Base-by-base conservation (phyloP, 2,329 filamentous ascomycete species). In the Podosphaera xanthii region DNA sequence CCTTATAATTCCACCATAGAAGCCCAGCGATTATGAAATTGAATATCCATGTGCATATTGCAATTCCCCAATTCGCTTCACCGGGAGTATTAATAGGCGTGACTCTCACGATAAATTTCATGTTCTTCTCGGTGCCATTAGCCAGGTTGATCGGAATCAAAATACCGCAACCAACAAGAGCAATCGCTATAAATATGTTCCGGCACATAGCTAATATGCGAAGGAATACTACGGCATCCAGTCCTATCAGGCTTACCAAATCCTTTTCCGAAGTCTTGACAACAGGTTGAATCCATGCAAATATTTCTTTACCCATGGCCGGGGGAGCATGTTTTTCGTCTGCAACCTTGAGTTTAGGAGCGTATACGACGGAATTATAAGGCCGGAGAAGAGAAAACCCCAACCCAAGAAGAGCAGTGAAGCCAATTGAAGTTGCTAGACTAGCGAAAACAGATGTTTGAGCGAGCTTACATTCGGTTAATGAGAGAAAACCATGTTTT, bases 181-280 rank as follows among this genome's bases (percentile, higher is more conserved):
- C 78, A 59, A 96, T 72, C 6, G 80, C 72, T 35, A 86, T 68
- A 69, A 97, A 95, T 63, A 97, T 86, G 69, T 95, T 92, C 61
- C 92, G 83, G 68, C 87, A 87, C 92, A 98, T 97, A 64, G 83
- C 79, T 57, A 83, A 80, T 67, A 96, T 90, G 58, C 91, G 83
- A 64, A 98, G 75, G 70, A 98, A 97, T 55, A 98, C 74, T 7
- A 86, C 85, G 7, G 90, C 92, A 71, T 98, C 92, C 74, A 98
- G 76, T 57, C 92, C 92, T 46, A 95, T 83, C 65, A 85, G 82
- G n/a, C 85, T 78, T 33, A 95, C 77, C 62, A 96, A 72, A 12
- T 86, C 78, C 59, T 81, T 74, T 73, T 98, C 92, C 61, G 80
- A 83, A 12, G 86, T 91, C 61, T 76, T 80, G 71, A 89, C 76